phyloP scores from a whole-genome alignment of 371 early-diverging fungal genomes.

The Paraphysoderma sedebokerense region DNA sequence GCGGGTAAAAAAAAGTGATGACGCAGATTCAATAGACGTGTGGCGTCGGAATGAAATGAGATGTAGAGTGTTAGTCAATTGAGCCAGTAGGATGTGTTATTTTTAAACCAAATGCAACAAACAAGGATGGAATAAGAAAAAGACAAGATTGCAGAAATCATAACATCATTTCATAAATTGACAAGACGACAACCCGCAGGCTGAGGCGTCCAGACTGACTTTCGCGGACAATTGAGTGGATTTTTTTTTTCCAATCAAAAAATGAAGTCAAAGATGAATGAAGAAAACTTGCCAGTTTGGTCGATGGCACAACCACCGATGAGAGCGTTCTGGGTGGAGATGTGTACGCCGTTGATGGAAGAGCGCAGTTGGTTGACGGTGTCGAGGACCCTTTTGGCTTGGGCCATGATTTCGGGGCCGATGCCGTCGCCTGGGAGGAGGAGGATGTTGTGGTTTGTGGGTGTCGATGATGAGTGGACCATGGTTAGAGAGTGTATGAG shows the following conservation, averaged over 20 bases:
- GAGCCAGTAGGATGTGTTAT: no score
- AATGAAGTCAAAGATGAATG: not conserved
- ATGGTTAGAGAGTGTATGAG: not conserved
- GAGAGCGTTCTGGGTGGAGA: constrained; percentile 57
- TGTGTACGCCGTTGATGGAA: constrained; percentile 27
- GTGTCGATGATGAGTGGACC: not conserved
- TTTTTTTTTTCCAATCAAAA: constrained; percentile 1
- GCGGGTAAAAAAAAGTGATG: not conserved
- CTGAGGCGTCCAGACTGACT: not conserved
- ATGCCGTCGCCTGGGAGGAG: constrained; percentile 89
- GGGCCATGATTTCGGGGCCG: constrained; percentile 83
- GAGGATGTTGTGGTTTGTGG: constrained; percentile 23
- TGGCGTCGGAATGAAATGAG: no score
- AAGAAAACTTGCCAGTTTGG: constrained; percentile 40
- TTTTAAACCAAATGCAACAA: no score
- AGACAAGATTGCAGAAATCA: no score
- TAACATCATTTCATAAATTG: no score
- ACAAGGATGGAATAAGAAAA: no score
- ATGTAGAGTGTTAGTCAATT: no score
- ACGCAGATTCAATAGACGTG: no score
- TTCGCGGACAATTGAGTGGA: not conserved
- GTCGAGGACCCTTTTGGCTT: constrained; percentile 75
- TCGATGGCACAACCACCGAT: constrained; percentile 91
- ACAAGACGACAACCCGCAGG: no score
- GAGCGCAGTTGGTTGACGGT: constrained; percentile 43